Conservation (phyloP, 2,329 filamentous ascomycete species). For the Sclerotinia borealis region DNA sequence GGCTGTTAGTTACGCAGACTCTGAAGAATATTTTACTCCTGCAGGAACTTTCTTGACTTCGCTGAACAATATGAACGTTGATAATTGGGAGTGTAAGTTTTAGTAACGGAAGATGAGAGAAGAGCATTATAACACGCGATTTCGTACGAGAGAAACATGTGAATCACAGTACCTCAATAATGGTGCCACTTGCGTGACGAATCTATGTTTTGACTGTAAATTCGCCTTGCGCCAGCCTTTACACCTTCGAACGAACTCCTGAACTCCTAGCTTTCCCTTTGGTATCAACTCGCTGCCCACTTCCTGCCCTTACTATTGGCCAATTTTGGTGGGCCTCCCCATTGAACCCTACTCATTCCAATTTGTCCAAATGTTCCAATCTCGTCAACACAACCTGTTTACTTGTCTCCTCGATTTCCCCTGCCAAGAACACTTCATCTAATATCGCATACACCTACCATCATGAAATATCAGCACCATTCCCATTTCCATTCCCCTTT, state of each 20-base stretch:
- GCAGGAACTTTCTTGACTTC: not conserved
- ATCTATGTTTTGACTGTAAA: not conserved
- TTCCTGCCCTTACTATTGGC: not conserved
- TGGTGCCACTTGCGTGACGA: not conserved
- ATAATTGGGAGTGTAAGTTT: not conserved
- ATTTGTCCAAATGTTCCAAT: conserved; percentile 90
- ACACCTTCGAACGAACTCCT: not conserved
- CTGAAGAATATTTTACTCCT: not conserved
- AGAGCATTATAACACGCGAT: not conserved
- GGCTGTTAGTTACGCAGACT: not conserved
- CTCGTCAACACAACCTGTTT: conserved; percentile 95
- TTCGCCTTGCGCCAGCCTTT: not conserved
- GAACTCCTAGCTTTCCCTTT: conserved; percentile 3
- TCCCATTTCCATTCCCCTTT: not conserved
- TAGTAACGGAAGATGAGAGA: not conserved
- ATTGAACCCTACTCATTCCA: conserved; percentile 55
- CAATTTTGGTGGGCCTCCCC: not conserved
- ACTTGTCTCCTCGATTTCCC: conserved; percentile 97
- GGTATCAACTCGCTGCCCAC: not conserved
- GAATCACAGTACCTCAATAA: conserved; percentile 9
- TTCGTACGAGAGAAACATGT: not conserved
- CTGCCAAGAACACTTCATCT: conserved; percentile 94
- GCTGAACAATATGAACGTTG: not conserved
- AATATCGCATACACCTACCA: conserved; percentile 87
- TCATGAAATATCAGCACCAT: conserved; percentile 2